Evolutionary conservation across 2,329 filamentous ascomycete species (phyloP), one percentile per base, ranked within the genome.

Genomic region (Dactylonectria estremocensis): DNA sequence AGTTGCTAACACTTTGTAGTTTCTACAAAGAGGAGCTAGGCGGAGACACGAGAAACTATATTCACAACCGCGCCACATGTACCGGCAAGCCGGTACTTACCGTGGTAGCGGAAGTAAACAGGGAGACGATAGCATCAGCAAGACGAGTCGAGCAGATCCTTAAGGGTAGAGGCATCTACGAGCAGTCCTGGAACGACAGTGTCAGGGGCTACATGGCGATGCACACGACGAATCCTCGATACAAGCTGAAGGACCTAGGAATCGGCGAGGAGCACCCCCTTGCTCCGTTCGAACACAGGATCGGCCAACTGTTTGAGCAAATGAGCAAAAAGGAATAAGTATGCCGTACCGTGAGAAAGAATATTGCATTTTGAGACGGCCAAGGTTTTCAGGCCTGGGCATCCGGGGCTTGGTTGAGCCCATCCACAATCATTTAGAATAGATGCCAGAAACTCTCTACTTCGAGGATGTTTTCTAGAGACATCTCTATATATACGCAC

Each of bases 1-100:
- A 52, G 8, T 11, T n/a, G 28, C 33, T 53, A 53, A 53, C 22
- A 16, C 18, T 7, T 14, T 7, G 6, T 16, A 63, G 61, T 22
- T 63, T 63, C 45, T 63, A 63, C 52, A 63, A 63, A n/a, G 61
- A 63, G 28, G 61, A 63, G 18, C 22, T 63, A 5, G 53, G 61
- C 6, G 61, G 61, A 16, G 61, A 63, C 11, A 49, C 31, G 31
- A 63, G 61, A 35, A 63, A 63, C 35, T 63, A 63, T 22, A 45
- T 63, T 33, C 61, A 63, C 43, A 63, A 63, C 61, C 16, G 52
- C 14, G 61, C 61, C 3, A 55, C 48, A 9, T 40, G 20, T 22
- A 37, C 46, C 9, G 61, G 53, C n/a, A 63, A 63, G 61, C 31
- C 61, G 28, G 37, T 63, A 14, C 31, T 63, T 33, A 35, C 54